Base-by-base conservation (phyloP, 805 yeast genomes). In the Blastobotrys mokoenaii region DNA sequence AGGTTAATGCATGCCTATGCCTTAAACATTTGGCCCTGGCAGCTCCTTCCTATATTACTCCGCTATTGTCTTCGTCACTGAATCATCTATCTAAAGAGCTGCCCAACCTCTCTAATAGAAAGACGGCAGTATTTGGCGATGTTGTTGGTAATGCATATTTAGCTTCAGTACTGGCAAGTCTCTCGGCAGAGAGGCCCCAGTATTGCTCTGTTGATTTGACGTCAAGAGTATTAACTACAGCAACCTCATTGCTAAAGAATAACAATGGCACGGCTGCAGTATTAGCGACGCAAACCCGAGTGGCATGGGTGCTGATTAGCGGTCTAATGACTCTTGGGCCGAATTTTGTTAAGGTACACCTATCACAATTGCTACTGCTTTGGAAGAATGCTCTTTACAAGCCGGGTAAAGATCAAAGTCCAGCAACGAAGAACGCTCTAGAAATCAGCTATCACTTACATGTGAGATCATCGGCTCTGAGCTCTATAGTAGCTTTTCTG, bases 311-410 rank as follows among this genome's bases (percentile, higher is more conserved):
- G 12, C 55, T 81, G 18, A 55, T 84, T 17, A 67, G 71, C 48
- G 90, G 90, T 2, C 60, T 82, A 3, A 75, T 83, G 70, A 74
- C 79, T 41, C 74, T 76, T 0, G 83, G 82, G 32, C 71, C 72
- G 12, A 64, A 68, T 18, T 74, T 76, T 46, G 65, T 84, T 32
- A 66, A 70, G 42, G 67, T 77, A 46, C 81, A 80, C 51, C 64
- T 73, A 11, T 71, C 79, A 2, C 86, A 80, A 51, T 67, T 84
- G 41, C 61, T 83, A 39, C 60, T 69, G 8, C 66, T 82, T 46
- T 84, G 89, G 89, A 79, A 79, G 49, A 71, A 74, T 37, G 65
- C 80, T 6, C 55, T 79, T 33, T 72, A 77, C 1, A 55, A 55
- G 41, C 63, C 58, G 3, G 76, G 75, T 39, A 66, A 75, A 2